Evolutionary conservation across 2,329 filamentous ascomycete species (phyloP).

Genomic region (Macrophomina pseudophaseolina): DNA sequence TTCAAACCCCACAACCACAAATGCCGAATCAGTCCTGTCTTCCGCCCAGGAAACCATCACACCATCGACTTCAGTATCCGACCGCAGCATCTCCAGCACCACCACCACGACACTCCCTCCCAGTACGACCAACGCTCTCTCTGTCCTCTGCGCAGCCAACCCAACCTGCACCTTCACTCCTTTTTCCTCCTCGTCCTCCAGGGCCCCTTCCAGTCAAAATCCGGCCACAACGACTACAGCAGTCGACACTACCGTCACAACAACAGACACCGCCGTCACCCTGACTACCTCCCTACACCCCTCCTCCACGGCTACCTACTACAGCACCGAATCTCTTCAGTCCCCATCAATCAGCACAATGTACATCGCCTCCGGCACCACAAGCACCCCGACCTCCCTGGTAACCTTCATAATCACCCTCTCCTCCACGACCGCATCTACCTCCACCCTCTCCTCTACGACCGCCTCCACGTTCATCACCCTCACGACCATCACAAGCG

Average conservation of each 20-base stretch:
- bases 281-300: neutral
- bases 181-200: no score
- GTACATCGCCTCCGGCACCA: neutral
- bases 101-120: neutral
- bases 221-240: neutral
- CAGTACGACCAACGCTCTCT: neutral
- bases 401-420: neutral
- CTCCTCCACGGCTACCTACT: neutral
- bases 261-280: neutral
- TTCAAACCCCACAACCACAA: no score
- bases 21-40: no score
- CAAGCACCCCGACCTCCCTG: no score
- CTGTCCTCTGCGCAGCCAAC: neutral
- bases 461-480: neutral
- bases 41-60: neutral
- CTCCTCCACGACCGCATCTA: neutral
- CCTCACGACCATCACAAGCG: neutral
- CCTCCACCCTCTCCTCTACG: neutral
- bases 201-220: neutral
- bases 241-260: neutral
- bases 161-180: neutral
- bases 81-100: neutral
- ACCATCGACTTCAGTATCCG: neutral
- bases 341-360: neutral
- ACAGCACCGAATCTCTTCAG: neutral